Base-by-base conservation (phyloP, 2,329 filamentous ascomycete species). In the Torrubiella hemipterigena region DNA sequence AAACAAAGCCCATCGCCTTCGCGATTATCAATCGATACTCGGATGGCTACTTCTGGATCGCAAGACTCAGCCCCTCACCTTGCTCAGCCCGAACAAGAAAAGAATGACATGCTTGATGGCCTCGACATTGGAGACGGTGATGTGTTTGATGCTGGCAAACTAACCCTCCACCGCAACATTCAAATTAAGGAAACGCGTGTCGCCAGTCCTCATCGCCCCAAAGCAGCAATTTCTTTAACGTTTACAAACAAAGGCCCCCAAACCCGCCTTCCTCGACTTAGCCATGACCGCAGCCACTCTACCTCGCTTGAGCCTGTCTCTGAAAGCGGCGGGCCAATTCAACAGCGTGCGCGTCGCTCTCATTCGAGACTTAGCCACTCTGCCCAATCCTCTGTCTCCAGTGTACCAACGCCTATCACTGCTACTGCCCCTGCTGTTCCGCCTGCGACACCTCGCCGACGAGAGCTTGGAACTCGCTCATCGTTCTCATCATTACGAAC, bases 91-190 rank as follows among this genome's bases (percentile, higher is more conserved):
- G 55, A 63, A 38, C 49, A 55, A 16, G 68, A 74, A 17, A 62
- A 63, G 34, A 85, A 93, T 29, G 86, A 95, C 50, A 85, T 93
- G 51, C 71, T 94, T 33, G 71, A 81, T 17, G 89, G 81, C 24
- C 71, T 98, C 37, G 91, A 96, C 34, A 72, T 96, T 48, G 86
- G 83, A 21, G 77, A 84, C 43, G 84, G 78, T 6, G 81, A 89
- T 41, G 69, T 84, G 12, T 85, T 96, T 46, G 77, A 85, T 47
- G 73, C 80, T 3, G 75, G 69, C 35, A 94, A 89, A 54, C 67
- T 85, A 26, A 89, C 81, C 1, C 63, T 94, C 13, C 91, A 96
- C 52, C 85, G 83, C 40, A 95, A 98, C 51, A 73, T 98, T 42
- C 87, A 89, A 51, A 69, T 93, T 46, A 94, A 93, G 56, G 72